phyloP scores from a whole-genome alignment of 176 grass and related monocot genomes.

The Triticum dicoccoides region DNA sequence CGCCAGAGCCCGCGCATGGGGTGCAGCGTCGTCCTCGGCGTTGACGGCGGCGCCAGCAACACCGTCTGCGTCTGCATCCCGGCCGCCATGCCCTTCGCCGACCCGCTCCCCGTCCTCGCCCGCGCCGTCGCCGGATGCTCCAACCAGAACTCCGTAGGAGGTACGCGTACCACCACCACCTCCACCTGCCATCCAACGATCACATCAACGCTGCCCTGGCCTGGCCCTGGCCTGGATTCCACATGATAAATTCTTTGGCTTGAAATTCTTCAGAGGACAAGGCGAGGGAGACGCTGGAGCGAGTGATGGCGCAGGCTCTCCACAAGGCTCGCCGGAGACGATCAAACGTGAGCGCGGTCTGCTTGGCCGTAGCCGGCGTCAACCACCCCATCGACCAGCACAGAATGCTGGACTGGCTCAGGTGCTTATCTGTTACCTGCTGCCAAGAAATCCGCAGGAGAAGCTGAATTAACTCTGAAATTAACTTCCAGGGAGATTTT shows the following conservation, averaged over 20 bases:
- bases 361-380: conserved; percentile 67
- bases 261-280: conserved; percentile 47
- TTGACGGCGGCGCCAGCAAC: conserved; percentile 69
- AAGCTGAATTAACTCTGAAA: not conserved
- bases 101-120: conserved; percentile 58
- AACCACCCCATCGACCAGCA: conserved; percentile 70
- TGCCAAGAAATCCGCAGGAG: not conserved
- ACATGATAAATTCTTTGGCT: not conserved
- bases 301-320: conserved; percentile 69
- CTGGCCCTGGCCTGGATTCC: no score
- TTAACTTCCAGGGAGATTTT: conserved; percentile 48
- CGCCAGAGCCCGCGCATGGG: conserved; percentile 36
- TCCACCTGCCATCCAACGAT: not conserved
- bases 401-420: conserved; percentile 68
- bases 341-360: conserved; percentile 52
- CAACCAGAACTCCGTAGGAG: conserved; percentile 81
- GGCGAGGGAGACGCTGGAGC: conserved; percentile 60
- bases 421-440: conserved; percentile 9
- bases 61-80: conserved; percentile 80
- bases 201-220: not conserved
- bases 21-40: conserved; percentile 58
- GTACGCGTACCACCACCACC: not conserved
- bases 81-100: conserved; percentile 44
- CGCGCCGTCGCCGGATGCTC: conserved; percentile 69
- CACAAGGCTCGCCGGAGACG: conserved; percentile 44